Evolutionary conservation across 1,139 yeast species (phyloP), one percentile per base, ranked within the genome.

Genomic region (Candida pseudoviswanathii): DNA sequence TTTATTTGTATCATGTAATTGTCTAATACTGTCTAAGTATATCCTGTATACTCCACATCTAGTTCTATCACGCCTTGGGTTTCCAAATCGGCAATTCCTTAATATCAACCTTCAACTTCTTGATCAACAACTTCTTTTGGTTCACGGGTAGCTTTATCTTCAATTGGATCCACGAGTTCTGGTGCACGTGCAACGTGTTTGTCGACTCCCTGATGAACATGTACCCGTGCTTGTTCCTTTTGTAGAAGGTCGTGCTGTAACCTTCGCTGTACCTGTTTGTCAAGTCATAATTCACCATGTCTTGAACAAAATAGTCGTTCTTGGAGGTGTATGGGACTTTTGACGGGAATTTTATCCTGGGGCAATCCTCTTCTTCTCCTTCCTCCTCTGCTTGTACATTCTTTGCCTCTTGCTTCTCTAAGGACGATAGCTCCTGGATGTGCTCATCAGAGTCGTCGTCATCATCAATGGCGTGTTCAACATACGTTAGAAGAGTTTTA

Each of bases 181-280:
- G 55, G 46, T 66, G 66, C n/a, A 67, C 54, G 32, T 51, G 51
- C 8, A 51, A 43, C n/a, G 54, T 43, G 11, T 50, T 51, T n/a
- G 51, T 64, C 10, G 73, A 65, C 48, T 71, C 77, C 41, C 65
- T 60, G 11, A 67, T 68, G 52, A 71, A 71, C 77, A 71, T 71
- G 52, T 70, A 71, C 10, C 75, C 74, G 45, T 67, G 68, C 10
- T 57, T 50, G 43, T 71, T 71, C 36, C 77, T 54, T 50, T 67
- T 68, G 54, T 71, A 71, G 50, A 71, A 71, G 2, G 75, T 70
- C 6, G 73, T 67, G 51, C 50, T 44, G 40, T 51, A 51, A 9
- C 50, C 54, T 16, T 51, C 54, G 32, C 41, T 29, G 22, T 51
- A 51, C 42, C 48, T 33, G 30, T 39, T 49, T 4, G 47, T 41